These are phyloP conservation scores for Penicillium vulpinum DNA, from an alignment of 2,329 filamentous ascomycete genomes.

Conservation along the genomic window DNA sequence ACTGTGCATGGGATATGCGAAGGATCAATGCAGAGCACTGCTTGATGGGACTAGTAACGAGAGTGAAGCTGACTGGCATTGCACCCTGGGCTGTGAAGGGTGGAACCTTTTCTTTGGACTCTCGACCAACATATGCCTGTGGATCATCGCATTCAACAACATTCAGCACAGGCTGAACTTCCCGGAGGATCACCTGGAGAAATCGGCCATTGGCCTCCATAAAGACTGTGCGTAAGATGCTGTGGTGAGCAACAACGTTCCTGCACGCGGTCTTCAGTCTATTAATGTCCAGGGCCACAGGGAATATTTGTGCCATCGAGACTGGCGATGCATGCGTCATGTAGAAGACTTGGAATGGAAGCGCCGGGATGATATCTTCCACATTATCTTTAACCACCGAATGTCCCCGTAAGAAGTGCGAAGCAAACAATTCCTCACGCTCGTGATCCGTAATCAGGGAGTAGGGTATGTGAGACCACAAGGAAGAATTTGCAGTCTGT, in stretches of 20 bases:
- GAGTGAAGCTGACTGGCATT: neutral
- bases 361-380: neutral
- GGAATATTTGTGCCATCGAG: neutral
- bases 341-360: neutral
- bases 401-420: neutral
- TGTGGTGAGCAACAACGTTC: neutral
- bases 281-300: neutral
- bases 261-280: neutral
- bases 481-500: neutral
- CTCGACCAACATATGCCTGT: neutral
- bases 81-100: neutral
- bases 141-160: constrained; percentile 8
- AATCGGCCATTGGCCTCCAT: neutral
- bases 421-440: neutral
- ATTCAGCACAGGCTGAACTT: neutral
- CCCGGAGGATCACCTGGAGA: constrained; percentile 9
- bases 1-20: constrained; percentile 6
- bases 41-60: constrained; percentile 1
- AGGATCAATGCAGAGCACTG: neutral
- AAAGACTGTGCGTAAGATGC: constrained; percentile 15
- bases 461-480: neutral
- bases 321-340: neutral
- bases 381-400: neutral
- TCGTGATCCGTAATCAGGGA: neutral
- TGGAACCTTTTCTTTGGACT: neutral